Conservation (phyloP, 1,284 basidiomycete species). For the Thecaphora thlaspeos region DNA sequence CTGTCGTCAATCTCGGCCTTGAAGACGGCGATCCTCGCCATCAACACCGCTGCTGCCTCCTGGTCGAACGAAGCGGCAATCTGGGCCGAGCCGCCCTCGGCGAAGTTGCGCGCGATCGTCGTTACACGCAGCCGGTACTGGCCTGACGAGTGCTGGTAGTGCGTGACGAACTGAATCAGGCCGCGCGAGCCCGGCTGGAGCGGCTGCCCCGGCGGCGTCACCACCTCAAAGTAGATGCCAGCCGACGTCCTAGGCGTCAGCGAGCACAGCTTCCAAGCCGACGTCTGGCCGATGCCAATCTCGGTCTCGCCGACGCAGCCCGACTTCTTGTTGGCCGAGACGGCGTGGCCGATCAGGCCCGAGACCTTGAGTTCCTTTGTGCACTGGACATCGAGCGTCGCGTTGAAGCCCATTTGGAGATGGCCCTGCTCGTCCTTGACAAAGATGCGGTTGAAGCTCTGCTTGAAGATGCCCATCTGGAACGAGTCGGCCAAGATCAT, state of each 20-base stretch:
- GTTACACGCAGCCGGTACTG: conserved; percentile 92
- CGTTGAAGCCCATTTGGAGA: conserved; percentile 97
- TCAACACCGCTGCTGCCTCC: conserved; percentile 94
- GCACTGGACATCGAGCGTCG: conserved; percentile 96
- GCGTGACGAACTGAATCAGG: conserved; percentile 96
- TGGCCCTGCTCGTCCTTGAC: conserved; percentile 90
- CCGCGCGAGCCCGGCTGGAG: conserved; percentile 87
- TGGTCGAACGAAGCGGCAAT: conserved; percentile 96
- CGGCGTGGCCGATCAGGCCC: conserved; percentile 94
- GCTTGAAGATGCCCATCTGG: conserved; percentile 98
- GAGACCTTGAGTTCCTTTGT: conserved; percentile 99
- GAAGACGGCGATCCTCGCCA: conserved; percentile 98
- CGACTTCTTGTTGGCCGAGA: conserved; percentile 95
- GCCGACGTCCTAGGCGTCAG: conserved; percentile 84
- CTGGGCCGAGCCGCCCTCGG: conserved; percentile 88
- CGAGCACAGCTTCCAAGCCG: conserved; percentile 97
- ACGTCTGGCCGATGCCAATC: conserved; percentile 97
- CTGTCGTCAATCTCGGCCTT: conserved; percentile 99
- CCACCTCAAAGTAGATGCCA: conserved; percentile 97
- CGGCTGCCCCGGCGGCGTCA: conserved; percentile 95
- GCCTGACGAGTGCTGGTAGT: conserved; percentile 95
- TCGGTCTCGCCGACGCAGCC: conserved; percentile 97
- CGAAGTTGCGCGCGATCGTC: conserved; percentile 94
- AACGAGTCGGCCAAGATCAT: conserved; percentile 97
- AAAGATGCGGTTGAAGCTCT: conserved; percentile 91